Evolutionary conservation across 1,284 basidiomycete species (phyloP), one percentile per base, ranked within the genome.

Genomic region (Irpex lacteus): DNA sequence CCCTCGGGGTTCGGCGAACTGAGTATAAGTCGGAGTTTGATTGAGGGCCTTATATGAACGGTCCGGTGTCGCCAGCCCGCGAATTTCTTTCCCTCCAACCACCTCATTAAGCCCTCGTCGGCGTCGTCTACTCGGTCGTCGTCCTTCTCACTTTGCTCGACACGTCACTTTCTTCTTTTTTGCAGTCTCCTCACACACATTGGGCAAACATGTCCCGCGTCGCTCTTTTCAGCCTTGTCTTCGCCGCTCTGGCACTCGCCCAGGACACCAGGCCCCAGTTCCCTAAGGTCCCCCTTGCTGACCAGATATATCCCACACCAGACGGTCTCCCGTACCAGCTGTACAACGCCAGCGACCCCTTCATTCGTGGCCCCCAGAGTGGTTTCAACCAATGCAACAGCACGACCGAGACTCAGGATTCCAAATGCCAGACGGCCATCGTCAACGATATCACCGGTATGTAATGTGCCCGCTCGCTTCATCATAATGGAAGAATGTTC

Each of bases 321-420:
- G n/a, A 18, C 9, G 50, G 21, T 53, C 18, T 26, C 19, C 87
- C 86, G 5, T 83, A 86, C 70, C 77, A 85, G 75, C 84, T 79
- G 55, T 84, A 86, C 69, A 78, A 81, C 34, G 79, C 81, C 70
- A 70, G 75, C 5, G 37, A 38, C 26, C 55, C 55, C 21, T 71
- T 75, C 44, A 80, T 81, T 62, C 86, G 88, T 67, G 88, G 88
- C 9, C 70, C 76, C 32, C 88, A 90, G 71, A 70, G 65, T 21
- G 89, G 89, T 6, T 91, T 85, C 80, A 91, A 91, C 75, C 69
- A 76, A 3, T 92, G 90, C 75, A 91, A 91, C 77, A 81, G 85
- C 2, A 90, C 88, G 4, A 91, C 89, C 5, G 78, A 86, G 74
- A 82, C 81, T 68, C 82, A 81, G 63, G 57, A 80, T 2, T 89